A percentile compares a stretch with the other conserved stretches of the same genome.
Conservation (phyloP, 2,329 filamentous ascomycete species). For the Colletotrichum tamarilloi region DNA sequence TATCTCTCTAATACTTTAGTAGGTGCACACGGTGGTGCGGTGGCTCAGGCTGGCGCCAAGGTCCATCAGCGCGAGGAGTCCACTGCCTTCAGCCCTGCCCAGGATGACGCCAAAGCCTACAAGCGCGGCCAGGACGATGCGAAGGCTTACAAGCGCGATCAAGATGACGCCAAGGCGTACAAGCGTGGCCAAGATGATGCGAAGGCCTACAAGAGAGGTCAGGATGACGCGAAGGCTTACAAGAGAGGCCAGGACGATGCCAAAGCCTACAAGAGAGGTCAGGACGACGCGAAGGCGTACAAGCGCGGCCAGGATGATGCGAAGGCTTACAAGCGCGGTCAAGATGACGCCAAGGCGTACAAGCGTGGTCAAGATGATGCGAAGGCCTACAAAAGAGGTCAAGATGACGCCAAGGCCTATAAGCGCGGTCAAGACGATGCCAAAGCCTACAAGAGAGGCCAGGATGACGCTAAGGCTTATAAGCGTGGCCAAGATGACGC, state of each 20-base stretch:
- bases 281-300: background rate
- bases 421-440: background rate
- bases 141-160: background rate
- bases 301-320: too few species aligned
- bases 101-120: background rate
- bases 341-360: background rate
- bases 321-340: background rate
- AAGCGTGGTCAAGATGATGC: background rate
- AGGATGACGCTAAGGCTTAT: background rate
- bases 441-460: background rate
- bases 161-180: too few species aligned
- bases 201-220: background rate
- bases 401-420: background rate
- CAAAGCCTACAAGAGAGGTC: too few species aligned
- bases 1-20: background rate
- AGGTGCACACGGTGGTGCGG: background rate
- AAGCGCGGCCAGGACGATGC: background rate
- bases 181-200: background rate
- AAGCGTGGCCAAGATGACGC: background rate
- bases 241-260: too few species aligned
- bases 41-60: background rate
- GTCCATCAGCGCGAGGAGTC: background rate
- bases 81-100: background rate
- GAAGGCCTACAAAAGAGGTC: background rate
- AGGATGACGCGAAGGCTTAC: background rate